Conservation (phyloP, 1,139 yeast genomes). For the Kurtzmaniella quercitrusa region DNA sequence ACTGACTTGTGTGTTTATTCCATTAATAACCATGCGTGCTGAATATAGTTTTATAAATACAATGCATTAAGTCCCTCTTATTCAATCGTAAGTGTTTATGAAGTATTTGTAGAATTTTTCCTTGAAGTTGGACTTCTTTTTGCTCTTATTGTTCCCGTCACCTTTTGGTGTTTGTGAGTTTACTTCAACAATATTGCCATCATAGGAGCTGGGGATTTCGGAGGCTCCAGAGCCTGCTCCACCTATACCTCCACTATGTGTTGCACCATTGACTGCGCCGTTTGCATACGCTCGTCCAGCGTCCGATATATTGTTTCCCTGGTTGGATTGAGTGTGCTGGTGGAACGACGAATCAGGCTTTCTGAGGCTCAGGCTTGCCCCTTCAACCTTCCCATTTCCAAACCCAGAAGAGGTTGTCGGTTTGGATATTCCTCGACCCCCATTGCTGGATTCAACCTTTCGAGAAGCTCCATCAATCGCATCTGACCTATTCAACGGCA, state of each 20-base stretch:
- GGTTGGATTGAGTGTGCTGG: too few relatives aligned
- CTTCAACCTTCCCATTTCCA: too few relatives aligned
- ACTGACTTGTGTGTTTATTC: too few relatives aligned
- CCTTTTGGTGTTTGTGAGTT: neutral
- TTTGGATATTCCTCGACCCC: neutral
- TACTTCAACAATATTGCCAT: neutral
- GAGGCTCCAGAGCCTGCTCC: neutral
- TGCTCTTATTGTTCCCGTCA: neutral
- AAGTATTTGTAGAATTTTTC: constrained; percentile 33
- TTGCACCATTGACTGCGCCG: too few relatives aligned
- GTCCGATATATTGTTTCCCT: too few relatives aligned
- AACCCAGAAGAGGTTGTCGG: too few relatives aligned
- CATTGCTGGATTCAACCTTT: neutral
- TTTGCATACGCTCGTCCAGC: too few relatives aligned
- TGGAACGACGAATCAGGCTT: too few relatives aligned
- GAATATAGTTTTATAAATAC: neutral
- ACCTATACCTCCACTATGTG: too few relatives aligned
- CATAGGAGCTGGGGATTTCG: neutral
- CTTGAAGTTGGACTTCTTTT: constrained; percentile 20
- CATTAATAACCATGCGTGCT: too few relatives aligned
- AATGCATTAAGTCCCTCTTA: neutral
- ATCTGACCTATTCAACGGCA: neutral
- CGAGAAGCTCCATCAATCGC: neutral
- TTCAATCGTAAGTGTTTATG: constrained; percentile 26
- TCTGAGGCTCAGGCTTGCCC: too few relatives aligned